These are phyloP conservation scores for Geosmithia putterillii DNA, from an alignment of 2,329 filamentous ascomycete species.

Conservation along the genomic window DNA sequence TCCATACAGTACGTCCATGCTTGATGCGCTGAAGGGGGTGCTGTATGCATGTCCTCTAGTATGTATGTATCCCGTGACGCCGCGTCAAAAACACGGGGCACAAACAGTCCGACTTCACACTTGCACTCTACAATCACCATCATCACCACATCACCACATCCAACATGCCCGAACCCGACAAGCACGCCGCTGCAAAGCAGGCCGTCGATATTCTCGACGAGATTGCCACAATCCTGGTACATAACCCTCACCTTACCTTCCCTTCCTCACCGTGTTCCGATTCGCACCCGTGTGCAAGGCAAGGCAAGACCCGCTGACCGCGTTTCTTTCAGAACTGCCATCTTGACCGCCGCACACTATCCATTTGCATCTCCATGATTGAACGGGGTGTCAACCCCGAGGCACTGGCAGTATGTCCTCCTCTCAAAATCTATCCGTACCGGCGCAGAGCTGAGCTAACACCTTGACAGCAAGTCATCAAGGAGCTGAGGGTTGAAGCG, in stretches of 20 bases:
- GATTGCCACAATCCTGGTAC: conserved; percentile 79
- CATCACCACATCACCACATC: conserved; percentile 1
- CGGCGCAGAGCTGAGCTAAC: not conserved
- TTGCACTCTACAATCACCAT: conserved; percentile 1
- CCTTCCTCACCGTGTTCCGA: no score
- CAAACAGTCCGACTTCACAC: no score
- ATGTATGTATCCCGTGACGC: not conserved
- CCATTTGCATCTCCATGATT: conserved; percentile 91
- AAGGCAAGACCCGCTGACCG: no score
- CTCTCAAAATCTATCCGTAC: not conserved
- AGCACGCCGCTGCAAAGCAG: conserved; percentile 67
- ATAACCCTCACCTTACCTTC: not conserved
- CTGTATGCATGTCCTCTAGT: no score
- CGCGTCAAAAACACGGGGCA: not conserved
- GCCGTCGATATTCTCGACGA: conserved; percentile 75
- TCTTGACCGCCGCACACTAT: conserved; percentile 79
- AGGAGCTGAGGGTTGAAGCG: conserved; percentile 45
- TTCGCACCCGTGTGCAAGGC: no score
- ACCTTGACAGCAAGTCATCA: conserved; percentile 38
- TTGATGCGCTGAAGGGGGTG: no score
- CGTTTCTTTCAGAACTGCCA: conserved; percentile 99
- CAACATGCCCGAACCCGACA: conserved; percentile 41
- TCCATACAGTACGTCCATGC: no score
- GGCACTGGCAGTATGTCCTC: conserved; percentile 65
- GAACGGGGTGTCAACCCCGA: conserved; percentile 97